These are phyloP conservation scores for Mrakia gelida DNA, from an alignment of 768 basidiomycete genomes.

Conservation along the genomic window DNA sequence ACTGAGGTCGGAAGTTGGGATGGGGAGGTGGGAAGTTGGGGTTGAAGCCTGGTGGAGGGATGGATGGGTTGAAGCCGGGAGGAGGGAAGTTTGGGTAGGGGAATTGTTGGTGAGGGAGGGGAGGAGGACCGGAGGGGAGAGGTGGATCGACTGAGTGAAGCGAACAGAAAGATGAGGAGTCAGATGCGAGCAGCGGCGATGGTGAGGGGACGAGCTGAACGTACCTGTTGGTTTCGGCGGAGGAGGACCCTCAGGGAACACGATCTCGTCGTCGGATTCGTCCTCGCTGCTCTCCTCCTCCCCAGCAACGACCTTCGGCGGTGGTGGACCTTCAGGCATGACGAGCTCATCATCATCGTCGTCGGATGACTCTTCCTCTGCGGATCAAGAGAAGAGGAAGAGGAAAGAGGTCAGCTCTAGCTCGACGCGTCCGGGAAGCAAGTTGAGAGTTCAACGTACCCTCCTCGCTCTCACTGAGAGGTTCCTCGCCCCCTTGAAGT, in stretches of 20 bases:
- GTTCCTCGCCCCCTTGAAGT: conserved; percentile 13
- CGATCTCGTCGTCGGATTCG: conserved; percentile 40
- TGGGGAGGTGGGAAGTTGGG: conserved; percentile 37
- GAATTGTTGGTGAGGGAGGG: background rate
- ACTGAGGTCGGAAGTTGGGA: too few species aligned
- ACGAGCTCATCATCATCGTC: conserved; percentile 44
- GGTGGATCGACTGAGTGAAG: conserved; percentile 35
- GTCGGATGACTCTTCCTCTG: conserved; percentile 43
- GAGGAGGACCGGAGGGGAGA: conserved; percentile 38
- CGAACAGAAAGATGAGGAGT: conserved; percentile 38
- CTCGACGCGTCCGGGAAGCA: background rate
- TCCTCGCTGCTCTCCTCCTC: conserved; percentile 30
- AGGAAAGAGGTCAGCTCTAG: background rate
- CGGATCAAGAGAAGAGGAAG: too few species aligned
- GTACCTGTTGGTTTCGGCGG: conserved; percentile 16
- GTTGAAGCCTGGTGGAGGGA: conserved; percentile 42
- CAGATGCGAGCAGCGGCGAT: conserved; percentile 11
- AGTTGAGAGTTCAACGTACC: background rate
- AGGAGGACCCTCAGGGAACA: conserved; percentile 21
- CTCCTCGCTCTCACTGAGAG: conserved; percentile 12
- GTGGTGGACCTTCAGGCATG: conserved; percentile 46
- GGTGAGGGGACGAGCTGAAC: background rate
- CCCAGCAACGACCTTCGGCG: conserved; percentile 35
- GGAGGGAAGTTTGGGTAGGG: conserved; percentile 15
- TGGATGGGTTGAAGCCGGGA: conserved; percentile 32